Percentiles rank a stretch among this genome's conserved stretches.
phyloP scores from a whole-genome alignment of 305 asterid genomes.

The Fraxinus ornus region DNA sequence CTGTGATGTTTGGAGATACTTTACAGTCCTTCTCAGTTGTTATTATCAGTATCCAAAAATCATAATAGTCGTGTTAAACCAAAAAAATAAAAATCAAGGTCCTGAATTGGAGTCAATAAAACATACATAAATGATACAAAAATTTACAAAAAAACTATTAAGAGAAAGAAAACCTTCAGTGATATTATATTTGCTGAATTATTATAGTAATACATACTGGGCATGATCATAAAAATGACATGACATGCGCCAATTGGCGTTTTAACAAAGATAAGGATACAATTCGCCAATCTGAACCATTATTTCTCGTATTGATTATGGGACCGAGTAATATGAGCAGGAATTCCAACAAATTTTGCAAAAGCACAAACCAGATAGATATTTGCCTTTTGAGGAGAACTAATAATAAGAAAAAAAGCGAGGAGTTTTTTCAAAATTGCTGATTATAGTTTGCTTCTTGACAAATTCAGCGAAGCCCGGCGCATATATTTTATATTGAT shows the following conservation, averaged over 20 bases:
- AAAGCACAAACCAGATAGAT: background rate
- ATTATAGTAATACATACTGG: background rate
- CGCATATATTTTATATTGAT: background rate
- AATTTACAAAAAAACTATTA: background rate
- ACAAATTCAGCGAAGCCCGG: background rate
- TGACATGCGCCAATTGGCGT: background rate
- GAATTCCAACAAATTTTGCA: background rate
- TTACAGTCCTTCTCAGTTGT: background rate
- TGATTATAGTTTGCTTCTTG: background rate
- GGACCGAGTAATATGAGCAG: background rate
- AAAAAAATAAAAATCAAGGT: background rate
- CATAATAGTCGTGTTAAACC: background rate
- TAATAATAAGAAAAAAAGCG: background rate
- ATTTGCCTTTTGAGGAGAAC: background rate
- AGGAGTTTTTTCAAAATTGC: slow-evolving; percentile 10
- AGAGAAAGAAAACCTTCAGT: background rate
- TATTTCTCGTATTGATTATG: background rate
- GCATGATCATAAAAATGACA: background rate
- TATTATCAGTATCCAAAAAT: background rate
- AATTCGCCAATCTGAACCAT: slow-evolving; percentile 90
- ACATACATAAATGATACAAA: background rate
- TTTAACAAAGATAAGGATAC: slow-evolving; percentile 57
- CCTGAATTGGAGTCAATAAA: background rate
- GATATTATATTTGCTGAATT: background rate
- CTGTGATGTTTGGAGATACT: background rate